Evolutionary conservation across 805 yeast genomes (phyloP), one percentile per base, ranked within the genome.

Genomic region (Wickerhamiella spandovensis): DNA sequence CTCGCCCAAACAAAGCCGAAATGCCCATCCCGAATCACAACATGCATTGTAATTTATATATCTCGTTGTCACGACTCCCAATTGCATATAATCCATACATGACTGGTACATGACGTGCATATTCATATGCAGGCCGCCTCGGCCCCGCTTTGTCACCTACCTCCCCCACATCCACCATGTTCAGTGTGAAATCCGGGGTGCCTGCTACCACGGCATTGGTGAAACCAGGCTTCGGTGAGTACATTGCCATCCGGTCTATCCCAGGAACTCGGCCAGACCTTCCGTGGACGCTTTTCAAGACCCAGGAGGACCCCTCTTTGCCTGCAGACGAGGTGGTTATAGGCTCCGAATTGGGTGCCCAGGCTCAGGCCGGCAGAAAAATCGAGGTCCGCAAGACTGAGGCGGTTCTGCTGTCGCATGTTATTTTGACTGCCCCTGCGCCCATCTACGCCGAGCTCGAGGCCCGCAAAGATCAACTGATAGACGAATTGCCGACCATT

Each of bases 361-460:
- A 23, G 20, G 28, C 24, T 35, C 30, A 21, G 5, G 35, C 24
- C 10, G 17, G 8, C 21, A 4, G 32, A 3, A 15, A 12, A 8
- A n/a, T 22, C 23, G 23, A 23, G 12, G n/a, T 25, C 22, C 37
- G 23, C n/a, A n/a, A 12, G 48, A 44, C 55, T 35, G 25, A 37
- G 35, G 54, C 59, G 18, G 54, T 42, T 35, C 28, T 25, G 6
- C 68, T 81, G 23, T 67, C 70, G 0, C 61, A 59, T 5, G 58
- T 63, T 10, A 67, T 80, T 12, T 55, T 74, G 3, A 66, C 69
- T 5, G 68, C 76, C 6, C 77, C 77, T 5, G 66, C 68, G 1
- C 70, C 72, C 10, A 72, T 76, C 6, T 83, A 80, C 23, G 59
- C 60, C 5, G 61, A 68, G 18, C 61, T 78, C 51, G 57, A 60